Percentiles rank a stretch among this genome's conserved stretches.
These are phyloP conservation scores for Geotrichum restrictum DNA, from an alignment of 1,139 yeast species.

Conservation along the genomic window DNA sequence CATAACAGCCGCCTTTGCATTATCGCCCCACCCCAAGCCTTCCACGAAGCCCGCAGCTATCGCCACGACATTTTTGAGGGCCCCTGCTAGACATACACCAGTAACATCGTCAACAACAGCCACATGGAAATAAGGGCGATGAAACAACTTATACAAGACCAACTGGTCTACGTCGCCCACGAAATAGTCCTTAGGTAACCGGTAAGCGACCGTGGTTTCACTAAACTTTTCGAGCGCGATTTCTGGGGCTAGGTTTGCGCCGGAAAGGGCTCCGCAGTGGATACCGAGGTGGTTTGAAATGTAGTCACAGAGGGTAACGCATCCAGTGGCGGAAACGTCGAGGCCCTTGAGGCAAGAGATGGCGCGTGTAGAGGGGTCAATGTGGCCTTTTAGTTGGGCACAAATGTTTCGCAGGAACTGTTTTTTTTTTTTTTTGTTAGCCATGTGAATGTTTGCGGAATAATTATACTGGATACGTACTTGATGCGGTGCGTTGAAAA, in stretches of 20 bases:
- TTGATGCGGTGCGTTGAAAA: conserved; percentile 93
- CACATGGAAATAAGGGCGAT: conserved; percentile 94
- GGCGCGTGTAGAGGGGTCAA: conserved; percentile 68
- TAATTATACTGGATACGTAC: no score
- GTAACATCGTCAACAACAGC: conserved; percentile 84
- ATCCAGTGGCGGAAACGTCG: conserved; percentile 75
- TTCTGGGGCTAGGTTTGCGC: conserved; percentile 93
- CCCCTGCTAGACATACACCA: conserved; percentile 93
- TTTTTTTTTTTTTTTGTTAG: neutral
- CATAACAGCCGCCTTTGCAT: conserved; percentile 93
- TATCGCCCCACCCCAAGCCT: conserved; percentile 97
- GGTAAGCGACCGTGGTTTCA: conserved; percentile 91
- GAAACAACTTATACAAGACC: conserved; percentile 69
- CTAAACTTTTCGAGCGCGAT: conserved; percentile 92
- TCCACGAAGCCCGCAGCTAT: conserved; percentile 92
- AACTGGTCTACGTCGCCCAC: conserved; percentile 71
- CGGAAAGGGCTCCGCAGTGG: conserved; percentile 89
- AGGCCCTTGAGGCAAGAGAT: conserved; percentile 92
- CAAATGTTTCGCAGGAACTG: conserved; percentile 57
- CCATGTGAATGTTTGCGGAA: no score
- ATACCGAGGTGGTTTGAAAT: conserved; percentile 74
- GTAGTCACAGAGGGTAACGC: conserved; percentile 70
- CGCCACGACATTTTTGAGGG: conserved; percentile 89
- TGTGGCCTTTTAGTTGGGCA: conserved; percentile 69
- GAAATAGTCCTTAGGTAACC: conserved; percentile 53